Evolutionary conservation across 345 rosid genomes (phyloP).

Genomic region (Eucalyptus sp.): DNA sequence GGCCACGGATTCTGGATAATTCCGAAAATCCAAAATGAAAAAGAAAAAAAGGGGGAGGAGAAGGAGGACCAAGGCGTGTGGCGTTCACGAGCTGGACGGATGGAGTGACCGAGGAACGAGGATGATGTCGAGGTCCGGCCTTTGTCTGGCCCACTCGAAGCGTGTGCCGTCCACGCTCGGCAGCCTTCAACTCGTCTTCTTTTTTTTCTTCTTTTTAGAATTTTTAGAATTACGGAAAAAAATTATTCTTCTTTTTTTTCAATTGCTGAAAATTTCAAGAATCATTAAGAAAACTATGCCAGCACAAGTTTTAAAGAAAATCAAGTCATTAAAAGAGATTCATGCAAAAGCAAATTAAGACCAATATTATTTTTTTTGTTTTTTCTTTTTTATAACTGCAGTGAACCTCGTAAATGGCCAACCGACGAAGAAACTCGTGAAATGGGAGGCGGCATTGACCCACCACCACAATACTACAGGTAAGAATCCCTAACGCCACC

Average conservation of each 20-base stretch:
- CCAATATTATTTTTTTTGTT: background rate
- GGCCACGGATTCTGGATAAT: background rate
- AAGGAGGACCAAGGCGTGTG: background rate
- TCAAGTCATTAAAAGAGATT: background rate
- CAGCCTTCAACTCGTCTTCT: background rate
- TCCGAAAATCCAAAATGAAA: background rate
- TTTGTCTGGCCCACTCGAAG: background rate
- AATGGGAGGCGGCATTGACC: too few species aligned
- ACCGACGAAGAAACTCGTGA: too few species aligned
- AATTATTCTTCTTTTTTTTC: background rate
- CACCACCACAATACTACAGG: too few species aligned
- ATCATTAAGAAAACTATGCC: background rate
- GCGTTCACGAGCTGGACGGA: background rate
- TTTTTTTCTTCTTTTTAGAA: background rate
- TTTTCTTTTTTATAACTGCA: too few species aligned
- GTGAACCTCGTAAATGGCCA: too few species aligned
- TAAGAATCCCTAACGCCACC: too few species aligned
- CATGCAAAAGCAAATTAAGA: accelerated
- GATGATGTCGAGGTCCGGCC: background rate
- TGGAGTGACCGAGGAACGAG: background rate
- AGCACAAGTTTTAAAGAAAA: background rate
- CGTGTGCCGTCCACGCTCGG: background rate
- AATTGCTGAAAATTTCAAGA: background rate
- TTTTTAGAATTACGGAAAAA: background rate
- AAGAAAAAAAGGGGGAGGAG: background rate